phyloP scores from a whole-genome alignment of 106 monocot genomes.

The Posidonia australis region DNA sequence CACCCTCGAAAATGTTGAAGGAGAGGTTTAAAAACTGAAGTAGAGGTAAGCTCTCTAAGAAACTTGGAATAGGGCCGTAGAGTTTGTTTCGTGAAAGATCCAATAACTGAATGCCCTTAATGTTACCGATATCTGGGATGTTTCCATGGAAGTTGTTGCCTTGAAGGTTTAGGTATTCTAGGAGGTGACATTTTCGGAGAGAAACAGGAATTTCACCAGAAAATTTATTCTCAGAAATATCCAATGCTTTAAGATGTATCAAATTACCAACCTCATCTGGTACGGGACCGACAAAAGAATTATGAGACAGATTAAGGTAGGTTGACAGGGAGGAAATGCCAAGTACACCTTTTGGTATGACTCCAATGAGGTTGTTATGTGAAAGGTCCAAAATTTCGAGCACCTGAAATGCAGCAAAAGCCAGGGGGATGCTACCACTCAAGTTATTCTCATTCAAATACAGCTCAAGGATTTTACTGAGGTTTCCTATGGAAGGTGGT shows the following conservation, averaged over 20 bases:
- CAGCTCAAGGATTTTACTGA: not conserved
- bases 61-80: constrained; percentile 4
- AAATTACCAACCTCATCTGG: not conserved
- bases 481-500: constrained; percentile 8
- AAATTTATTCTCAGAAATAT: constrained; percentile 10
- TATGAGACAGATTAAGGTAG: constrained; percentile 8
- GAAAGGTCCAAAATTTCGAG: constrained; percentile 3
- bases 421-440: not conserved
- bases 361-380: constrained; percentile 1
- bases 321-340: not conserved
- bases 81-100: constrained; percentile 14
- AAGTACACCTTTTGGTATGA: constrained; percentile 9
- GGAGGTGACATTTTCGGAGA: not conserved
- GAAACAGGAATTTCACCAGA: constrained; percentile 1
- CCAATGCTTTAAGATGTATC: constrained; percentile 6
- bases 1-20: constrained; percentile 10
- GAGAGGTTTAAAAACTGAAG: constrained; percentile 18
- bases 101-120: constrained; percentile 6
- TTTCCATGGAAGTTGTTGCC: constrained; percentile 8
- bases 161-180: constrained; percentile 4
- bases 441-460: constrained; percentile 6
- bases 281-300: not conserved
- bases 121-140: not conserved
- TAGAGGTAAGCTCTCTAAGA: not conserved
- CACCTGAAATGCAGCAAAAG: not conserved